These are phyloP conservation scores for Cenchrus americanus DNA, from an alignment of 176 grass and related monocot species.

Conservation along the genomic window DNA sequence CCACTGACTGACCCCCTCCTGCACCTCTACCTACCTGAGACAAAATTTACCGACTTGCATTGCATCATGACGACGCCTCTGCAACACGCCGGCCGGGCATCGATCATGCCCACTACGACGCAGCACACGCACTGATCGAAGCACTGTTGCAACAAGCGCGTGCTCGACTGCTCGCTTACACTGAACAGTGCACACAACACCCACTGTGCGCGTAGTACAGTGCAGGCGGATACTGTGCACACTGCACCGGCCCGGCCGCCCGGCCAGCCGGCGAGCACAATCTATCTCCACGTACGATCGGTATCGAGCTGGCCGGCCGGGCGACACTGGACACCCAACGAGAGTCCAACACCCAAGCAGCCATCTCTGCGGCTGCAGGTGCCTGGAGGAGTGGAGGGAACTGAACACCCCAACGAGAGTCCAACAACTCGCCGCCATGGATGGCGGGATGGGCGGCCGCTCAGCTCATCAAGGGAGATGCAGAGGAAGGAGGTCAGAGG, in stretches of 20 bases:
- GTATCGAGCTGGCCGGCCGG: not conserved
- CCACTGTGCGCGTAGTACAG: not conserved
- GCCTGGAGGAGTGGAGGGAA: not conserved
- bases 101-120: too few species aligned
- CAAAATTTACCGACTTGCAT: not conserved
- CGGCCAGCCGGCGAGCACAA: too few species aligned
- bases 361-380: not conserved
- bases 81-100: too few species aligned
- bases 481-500: too few species aligned
- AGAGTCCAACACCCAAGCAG: too few species aligned
- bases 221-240: not conserved
- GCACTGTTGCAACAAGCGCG: slow-evolving; percentile 9
- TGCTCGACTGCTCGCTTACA: not conserved
- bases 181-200: slow-evolving; percentile 7
- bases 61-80: not conserved
- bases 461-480: not conserved
- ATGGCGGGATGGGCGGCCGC: not conserved
- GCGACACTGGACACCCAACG: too few species aligned
- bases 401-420: not conserved
- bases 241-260: too few species aligned
- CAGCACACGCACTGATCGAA: not conserved
- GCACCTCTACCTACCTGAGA: not conserved
- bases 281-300: not conserved
- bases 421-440: not conserved
- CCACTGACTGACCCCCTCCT: too few species aligned